Percentiles rank a stretch among this genome's conserved stretches.
These are phyloP conservation scores for Paraphoma chrysanthemicola DNA, from an alignment of 2,329 filamentous ascomycete genomes.

Conservation along the genomic window DNA sequence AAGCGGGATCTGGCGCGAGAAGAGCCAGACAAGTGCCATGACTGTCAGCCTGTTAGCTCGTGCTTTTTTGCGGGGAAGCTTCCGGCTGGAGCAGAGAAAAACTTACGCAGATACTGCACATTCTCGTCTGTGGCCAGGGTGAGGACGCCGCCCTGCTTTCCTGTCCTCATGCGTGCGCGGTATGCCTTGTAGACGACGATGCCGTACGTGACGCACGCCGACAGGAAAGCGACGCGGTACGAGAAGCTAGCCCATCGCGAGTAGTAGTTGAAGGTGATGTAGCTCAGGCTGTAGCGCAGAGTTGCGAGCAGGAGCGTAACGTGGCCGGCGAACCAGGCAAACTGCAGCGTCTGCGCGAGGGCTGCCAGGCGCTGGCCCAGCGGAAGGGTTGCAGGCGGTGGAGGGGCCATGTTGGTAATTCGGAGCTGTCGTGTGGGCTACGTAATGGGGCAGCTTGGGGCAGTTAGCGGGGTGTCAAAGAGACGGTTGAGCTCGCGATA, in stretches of 20 bases:
- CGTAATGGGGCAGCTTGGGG: conserved; percentile 25
- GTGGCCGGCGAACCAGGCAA: conserved; percentile 76
- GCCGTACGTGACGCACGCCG: conserved; percentile 90
- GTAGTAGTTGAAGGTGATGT: conserved; percentile 87
- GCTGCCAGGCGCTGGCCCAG: conserved; percentile 76
- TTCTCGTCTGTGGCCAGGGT: conserved; percentile 87
- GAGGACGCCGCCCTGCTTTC: conserved; percentile 69
- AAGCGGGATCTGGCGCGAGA: conserved; percentile 85
- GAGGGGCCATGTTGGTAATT: conserved; percentile 69
- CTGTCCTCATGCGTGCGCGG: conserved; percentile 80
- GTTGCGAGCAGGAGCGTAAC: conserved; percentile 84
- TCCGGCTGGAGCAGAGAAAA: not conserved
- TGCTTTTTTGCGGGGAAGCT: conserved; percentile 6
- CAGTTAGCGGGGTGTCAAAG: conserved; percentile 34
- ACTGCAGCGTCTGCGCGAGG: conserved; percentile 90
- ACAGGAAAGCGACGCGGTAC: conserved; percentile 89
- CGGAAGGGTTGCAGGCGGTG: conserved; percentile 72
- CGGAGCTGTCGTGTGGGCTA: conserved; percentile 36
- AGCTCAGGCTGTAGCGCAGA: conserved; percentile 82
- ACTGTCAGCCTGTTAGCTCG: conserved; percentile 58
- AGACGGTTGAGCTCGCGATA: conserved; percentile 18
- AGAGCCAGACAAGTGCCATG: conserved; percentile 95
- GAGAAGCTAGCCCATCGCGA: conserved; percentile 78
- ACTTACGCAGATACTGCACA: conserved; percentile 92
- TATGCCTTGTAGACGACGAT: conserved; percentile 99